Evolutionary conservation across 805 yeast species (phyloP).

Genomic region (baker's yeast (Saccharomyces cerevisiae)): DNA sequence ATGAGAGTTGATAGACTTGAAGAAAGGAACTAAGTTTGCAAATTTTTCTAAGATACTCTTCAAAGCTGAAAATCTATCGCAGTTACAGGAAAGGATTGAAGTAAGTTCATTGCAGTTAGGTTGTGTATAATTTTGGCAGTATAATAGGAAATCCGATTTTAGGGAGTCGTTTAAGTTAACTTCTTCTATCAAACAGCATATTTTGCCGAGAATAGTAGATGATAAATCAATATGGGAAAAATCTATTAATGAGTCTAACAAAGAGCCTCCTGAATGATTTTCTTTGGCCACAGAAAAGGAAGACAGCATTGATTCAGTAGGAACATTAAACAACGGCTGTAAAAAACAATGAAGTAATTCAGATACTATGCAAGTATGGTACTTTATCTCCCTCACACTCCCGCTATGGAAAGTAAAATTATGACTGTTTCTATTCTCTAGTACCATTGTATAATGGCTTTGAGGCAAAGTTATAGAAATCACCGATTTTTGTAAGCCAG

Average conservation of each 20-base stretch:
- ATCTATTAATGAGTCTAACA: conserved; percentile 6
- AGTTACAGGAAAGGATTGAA: conserved; percentile 1
- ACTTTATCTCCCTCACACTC: not conserved
- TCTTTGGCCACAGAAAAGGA: conserved; percentile 2
- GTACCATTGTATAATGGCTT: not conserved
- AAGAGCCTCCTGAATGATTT: not conserved
- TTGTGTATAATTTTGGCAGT: not conserved
- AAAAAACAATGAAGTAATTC: not conserved
- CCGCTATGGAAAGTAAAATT: not conserved
- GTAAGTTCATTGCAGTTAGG: not conserved
- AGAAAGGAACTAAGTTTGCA: conserved; percentile 1
- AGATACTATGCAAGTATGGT: conserved; percentile 5
- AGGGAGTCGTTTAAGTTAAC: not conserved
- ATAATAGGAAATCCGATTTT: not conserved
- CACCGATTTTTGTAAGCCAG: conserved; percentile 3
- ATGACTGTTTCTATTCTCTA: not conserved
- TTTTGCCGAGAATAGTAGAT: conserved; percentile 11
- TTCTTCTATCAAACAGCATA: conserved; percentile 10
- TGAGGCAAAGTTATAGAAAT: conserved; percentile 6
- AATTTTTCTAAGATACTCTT: conserved; percentile 4
- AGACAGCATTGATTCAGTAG: not conserved
- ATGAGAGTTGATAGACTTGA: conserved; percentile 5
- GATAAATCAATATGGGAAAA: conserved; percentile 7
- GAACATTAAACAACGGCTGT: conserved; percentile 2
- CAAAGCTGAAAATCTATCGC: conserved; percentile 8